Conservation (phyloP, 179 eudicot species). For the Silene coronaria region DNA sequence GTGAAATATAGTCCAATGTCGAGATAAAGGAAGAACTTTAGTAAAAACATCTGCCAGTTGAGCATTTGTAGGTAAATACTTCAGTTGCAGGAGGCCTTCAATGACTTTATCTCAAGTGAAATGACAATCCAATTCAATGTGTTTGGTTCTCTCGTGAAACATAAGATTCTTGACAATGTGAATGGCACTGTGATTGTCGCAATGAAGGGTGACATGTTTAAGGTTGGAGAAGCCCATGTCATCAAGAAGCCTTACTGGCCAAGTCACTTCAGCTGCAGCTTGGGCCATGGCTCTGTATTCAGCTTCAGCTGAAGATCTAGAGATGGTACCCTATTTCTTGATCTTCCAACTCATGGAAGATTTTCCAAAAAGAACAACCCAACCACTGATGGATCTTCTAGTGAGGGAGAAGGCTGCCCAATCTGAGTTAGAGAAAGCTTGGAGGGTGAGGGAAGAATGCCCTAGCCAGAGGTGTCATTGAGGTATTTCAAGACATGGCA, state of each 20-base stretch:
- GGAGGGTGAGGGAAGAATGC: background rate
- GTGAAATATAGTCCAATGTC: background rate
- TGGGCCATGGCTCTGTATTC: background rate
- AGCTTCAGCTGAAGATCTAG: background rate
- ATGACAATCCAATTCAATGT: background rate
- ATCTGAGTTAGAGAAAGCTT: constrained; percentile 1
- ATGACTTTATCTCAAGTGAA: background rate
- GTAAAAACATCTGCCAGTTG: background rate
- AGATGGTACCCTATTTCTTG: background rate
- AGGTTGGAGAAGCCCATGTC: background rate
- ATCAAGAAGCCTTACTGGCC: background rate
- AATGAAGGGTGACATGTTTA: background rate
- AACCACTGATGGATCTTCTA: background rate
- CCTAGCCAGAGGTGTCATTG: background rate
- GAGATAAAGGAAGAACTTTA: background rate
- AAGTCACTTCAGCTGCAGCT: background rate
- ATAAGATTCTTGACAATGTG: background rate
- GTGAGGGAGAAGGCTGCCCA: background rate
- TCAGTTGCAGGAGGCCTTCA: background rate
- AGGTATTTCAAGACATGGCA: background rate
- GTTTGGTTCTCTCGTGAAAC: background rate
- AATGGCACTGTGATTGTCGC: background rate
- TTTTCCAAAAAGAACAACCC: background rate
- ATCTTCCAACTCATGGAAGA: background rate
- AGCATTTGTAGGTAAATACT: background rate